Conservation (phyloP, 2,329 filamentous ascomycete genomes). For the Claviceps monticola region DNA sequence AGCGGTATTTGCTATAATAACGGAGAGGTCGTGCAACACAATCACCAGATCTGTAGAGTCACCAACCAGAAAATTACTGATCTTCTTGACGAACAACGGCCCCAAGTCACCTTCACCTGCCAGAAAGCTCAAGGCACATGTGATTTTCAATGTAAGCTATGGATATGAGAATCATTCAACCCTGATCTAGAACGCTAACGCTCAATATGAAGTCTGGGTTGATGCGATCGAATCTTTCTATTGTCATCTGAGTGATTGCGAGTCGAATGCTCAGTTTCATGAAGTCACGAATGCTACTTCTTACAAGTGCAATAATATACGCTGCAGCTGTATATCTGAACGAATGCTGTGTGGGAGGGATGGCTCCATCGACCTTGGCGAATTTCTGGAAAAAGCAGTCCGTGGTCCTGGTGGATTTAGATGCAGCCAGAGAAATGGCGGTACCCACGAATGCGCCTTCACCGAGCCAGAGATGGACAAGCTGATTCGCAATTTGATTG, state of each 20-base stretch:
- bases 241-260: slow-evolving; percentile 73
- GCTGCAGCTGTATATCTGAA: slow-evolving; percentile 77
- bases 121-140: slow-evolving; percentile 61
- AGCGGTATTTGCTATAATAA: slow-evolving; percentile 87
- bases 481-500: slow-evolving; percentile 77
- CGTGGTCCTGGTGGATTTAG: slow-evolving; percentile 77
- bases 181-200: neutral
- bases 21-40: slow-evolving; percentile 81
- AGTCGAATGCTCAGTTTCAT: slow-evolving; percentile 54
- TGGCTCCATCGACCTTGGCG: slow-evolving; percentile 81
- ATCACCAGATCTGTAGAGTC: slow-evolving; percentile 96
- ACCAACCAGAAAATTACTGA: slow-evolving; percentile 90
- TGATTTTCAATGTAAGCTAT: slow-evolving; percentile 76
- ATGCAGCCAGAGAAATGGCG: slow-evolving; percentile 52
- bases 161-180: slow-evolving; percentile 4
- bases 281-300: slow-evolving; percentile 64
- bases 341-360: slow-evolving; percentile 89
- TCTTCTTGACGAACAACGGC: slow-evolving; percentile 69
- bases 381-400: slow-evolving; percentile 74
- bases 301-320: slow-evolving; percentile 73
- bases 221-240: slow-evolving; percentile 92
- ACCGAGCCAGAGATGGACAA: slow-evolving; percentile 87
- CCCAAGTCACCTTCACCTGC: slow-evolving; percentile 91
- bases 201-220: slow-evolving; percentile 61
- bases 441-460: slow-evolving; percentile 59